Base-by-base conservation (phyloP, 495 filamentous ascomycete genomes). In the Penicillium crystallinum region DNA sequence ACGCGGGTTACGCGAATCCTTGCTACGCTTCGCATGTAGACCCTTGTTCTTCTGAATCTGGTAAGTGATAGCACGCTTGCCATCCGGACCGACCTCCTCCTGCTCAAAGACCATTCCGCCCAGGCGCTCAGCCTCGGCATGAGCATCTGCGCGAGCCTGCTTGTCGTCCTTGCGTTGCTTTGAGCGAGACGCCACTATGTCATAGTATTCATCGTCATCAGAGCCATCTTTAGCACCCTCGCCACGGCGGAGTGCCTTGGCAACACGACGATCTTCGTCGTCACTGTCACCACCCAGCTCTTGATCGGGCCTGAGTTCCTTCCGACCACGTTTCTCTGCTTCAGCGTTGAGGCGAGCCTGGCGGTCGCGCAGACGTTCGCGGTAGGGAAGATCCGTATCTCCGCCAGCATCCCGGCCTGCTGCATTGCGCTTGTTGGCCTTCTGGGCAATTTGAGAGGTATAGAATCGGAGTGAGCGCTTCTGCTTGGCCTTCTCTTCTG, bases 31-130 rank as follows among this genome's bases (percentile, higher is more conserved):
- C 44, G 91, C 88, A 57, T 88, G 83, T 56, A 98, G 75, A 29
- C 95, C 93, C 78, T 96, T 96, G 70, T 98, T 98, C 82, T 96
- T 96, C 78, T 90, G 77, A 64, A 98, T 97, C 65, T 83, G 79
- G 71, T 95, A 97, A 6, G 80, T 84, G 68, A 97, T 93, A 61
- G 87, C 85, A 40, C 95, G 79, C 75, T 95, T 95, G 44, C 90
- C 91, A 59, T 92, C 89, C 11, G 79, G 73, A 18, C 79, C 80
- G 40, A 91, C 58, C 54, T 74, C 69, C 56, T 85, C 82, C n/a
- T 77, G 75, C 12, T 74, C 49, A 40, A 67, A 63, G 17, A 91
- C 83, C 1, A 77, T 74, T 21, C 77, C 80, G 22, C 79, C 75
- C 75, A 85, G 72, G 19, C 69, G 69, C 30, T 72, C 76, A 17